Evolutionary conservation across 345 rosid species (phyloP).

Genomic region (Geranium rotundifolium): DNA sequence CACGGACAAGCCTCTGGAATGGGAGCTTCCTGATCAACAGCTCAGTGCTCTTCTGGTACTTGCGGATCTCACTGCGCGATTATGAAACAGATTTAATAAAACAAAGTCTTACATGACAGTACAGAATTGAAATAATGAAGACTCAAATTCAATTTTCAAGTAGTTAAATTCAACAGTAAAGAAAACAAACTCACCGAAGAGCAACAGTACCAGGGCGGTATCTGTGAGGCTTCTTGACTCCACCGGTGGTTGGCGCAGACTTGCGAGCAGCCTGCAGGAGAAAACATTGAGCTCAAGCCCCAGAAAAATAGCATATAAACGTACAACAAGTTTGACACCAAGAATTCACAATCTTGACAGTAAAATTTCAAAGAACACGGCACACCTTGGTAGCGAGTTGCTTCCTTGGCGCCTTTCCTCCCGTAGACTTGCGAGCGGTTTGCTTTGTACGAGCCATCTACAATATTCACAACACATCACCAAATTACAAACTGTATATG

Average conservation of each 20-base stretch:
- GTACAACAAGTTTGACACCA: no score
- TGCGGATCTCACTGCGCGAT: constrained; percentile 39
- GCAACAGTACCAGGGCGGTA: constrained; percentile 96
- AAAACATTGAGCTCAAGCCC: background rate
- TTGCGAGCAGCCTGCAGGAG: constrained; percentile 70
- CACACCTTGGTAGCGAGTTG: constrained; percentile 84
- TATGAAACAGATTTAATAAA: background rate
- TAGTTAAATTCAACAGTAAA: no score
- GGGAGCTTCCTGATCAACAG: no score
- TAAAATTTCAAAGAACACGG: no score
- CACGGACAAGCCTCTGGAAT: constrained; percentile 77
- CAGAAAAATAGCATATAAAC: no score
- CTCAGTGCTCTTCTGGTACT: no score
- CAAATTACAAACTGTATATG: background rate
- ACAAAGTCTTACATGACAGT: background rate
- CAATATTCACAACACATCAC: no score
- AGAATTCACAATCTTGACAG: background rate
- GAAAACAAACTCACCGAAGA: constrained; percentile 43
- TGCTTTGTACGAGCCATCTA: constrained; percentile 93
- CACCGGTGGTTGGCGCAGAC: constrained; percentile 92
- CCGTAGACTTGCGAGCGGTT: constrained; percentile 90
- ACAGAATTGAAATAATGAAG: no score
- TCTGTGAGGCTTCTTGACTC: constrained; percentile 89
- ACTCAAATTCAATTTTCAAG: no score
- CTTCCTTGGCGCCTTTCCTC: constrained; percentile 97